Percentiles rank a stretch among this genome's conserved stretches.
Conservation (phyloP, 768 basidiomycete species). For the Cystobasidium onofrii region DNA sequence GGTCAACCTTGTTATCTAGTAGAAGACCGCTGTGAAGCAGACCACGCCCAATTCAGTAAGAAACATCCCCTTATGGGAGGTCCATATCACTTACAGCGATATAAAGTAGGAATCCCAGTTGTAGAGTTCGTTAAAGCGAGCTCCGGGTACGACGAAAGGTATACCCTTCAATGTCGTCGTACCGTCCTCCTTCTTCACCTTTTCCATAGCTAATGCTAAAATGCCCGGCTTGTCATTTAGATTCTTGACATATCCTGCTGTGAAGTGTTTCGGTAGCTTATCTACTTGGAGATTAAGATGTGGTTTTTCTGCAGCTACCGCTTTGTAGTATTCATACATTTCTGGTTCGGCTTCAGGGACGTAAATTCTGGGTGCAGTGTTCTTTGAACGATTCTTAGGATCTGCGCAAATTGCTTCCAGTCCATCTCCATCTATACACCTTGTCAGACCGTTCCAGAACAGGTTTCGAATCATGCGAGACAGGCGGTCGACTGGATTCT, state of each 20-base stretch:
- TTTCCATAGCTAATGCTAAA: slow-evolving; percentile 87
- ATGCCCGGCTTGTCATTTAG: slow-evolving; percentile 90
- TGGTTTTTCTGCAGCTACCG: slow-evolving; percentile 81
- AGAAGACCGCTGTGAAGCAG: slow-evolving; percentile 58
- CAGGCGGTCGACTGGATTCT: slow-evolving; percentile 93
- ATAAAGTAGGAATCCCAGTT: slow-evolving; percentile 74
- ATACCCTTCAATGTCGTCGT: slow-evolving; percentile 74
- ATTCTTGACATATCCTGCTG: slow-evolving; percentile 79
- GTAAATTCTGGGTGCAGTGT: slow-evolving; percentile 84
- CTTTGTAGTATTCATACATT: slow-evolving; percentile 91
- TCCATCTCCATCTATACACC: slow-evolving; percentile 93
- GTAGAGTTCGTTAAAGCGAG: slow-evolving; percentile 45
- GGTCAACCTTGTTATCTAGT: slow-evolving; percentile 82
- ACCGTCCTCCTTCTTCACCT: slow-evolving; percentile 67
- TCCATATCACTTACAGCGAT: slow-evolving; percentile 54
- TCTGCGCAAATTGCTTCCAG: slow-evolving; percentile 95
- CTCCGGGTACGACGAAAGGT: slow-evolving; percentile 80
- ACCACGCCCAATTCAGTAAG: too few relatives aligned
- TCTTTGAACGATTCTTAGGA: slow-evolving; percentile 90
- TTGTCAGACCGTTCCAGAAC: slow-evolving; percentile 95
- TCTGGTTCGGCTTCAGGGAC: slow-evolving; percentile 85
- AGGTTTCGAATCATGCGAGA: slow-evolving; percentile 90
- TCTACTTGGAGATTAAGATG: slow-evolving; percentile 89
- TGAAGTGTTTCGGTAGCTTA: slow-evolving; percentile 74
- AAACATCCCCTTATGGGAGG: too few relatives aligned